Base-by-base conservation (phyloP, 257 asterid species). In the Ligustrum vulgare region DNA sequence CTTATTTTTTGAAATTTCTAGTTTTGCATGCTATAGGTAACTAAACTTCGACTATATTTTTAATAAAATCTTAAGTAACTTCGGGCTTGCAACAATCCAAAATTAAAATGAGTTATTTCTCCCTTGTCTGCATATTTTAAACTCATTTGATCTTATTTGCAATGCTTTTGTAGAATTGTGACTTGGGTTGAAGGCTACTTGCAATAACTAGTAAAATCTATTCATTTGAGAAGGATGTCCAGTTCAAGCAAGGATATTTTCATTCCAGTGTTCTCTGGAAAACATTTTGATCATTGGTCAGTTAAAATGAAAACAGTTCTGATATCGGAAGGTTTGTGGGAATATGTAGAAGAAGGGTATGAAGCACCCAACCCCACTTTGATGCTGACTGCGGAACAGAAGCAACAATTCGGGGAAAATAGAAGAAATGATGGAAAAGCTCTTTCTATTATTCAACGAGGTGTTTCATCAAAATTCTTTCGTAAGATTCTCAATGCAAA, bases 301-400 rank as follows among this genome's bases (percentile, higher is more conserved):
- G 41, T 10, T 11, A 70, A 39, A 41, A 77, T 70, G 80, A 37
- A 45, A 20, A 41, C 12, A 25, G 31, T 2, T 25, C 51, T 70
- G 28, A 11, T 28, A 28, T 70, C 71, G 4, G 70, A 76, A 76
- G 75, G 69, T 20, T 6, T 76, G 64, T 76, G 71, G 80, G 22
- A 7, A 3, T 54, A 8, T 6, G 75, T 76, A 23, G 80, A 69
- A 58, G 43, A 58, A 58, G 75, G 70, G 5, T 67, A 33, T 34
- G 25, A 51, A 69, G 39, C 39, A 23, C 73, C 39, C 7, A 10
- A 67, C 8, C 63, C 9, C 2, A 51, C 31, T 22, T 36, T 8
- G 54, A 31, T 3, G 22, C 20, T 36, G 13, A 39, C 25, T 15
- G 37, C 37, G 2, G 12, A 2, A 49, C 35, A 67, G 32, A 75